phyloP scores from a whole-genome alignment of 2,329 filamentous ascomycete species.

The Didymella sp. region DNA sequence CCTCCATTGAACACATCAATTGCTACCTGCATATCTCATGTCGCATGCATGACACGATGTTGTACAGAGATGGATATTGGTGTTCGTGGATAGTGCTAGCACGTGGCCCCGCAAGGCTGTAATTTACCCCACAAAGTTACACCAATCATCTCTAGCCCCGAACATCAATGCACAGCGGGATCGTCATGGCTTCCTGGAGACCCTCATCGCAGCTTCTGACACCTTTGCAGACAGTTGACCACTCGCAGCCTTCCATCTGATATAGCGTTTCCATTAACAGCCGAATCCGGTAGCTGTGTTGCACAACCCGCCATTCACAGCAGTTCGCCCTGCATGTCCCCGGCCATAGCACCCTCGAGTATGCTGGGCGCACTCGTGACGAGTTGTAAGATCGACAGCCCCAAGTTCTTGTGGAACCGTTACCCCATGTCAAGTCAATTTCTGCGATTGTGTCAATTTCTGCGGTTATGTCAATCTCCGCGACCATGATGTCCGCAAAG shows the following conservation, averaged over 20 bases:
- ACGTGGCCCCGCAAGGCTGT: conserved; percentile 14
- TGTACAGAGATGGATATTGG: conserved; percentile 4
- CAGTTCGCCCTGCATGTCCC: conserved; percentile 20
- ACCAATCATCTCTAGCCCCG: conserved; percentile 9
- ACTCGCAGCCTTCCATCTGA: conserved; percentile 11
- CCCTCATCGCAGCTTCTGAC: conserved; percentile 12
- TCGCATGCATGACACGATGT: conserved; percentile 5
- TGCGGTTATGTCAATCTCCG: conserved; percentile 6
- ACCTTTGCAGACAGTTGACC: conserved; percentile 11
- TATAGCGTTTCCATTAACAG: conserved; percentile 3
- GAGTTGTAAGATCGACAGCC: conserved; percentile 38
- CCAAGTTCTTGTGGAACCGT: conserved; percentile 19
- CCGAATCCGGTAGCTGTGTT: conserved; percentile 22
- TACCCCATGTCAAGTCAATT: conserved; percentile 17
- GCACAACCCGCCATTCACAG: conserved; percentile 19
- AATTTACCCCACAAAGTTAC: conserved; percentile 17
- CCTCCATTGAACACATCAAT: neutral
- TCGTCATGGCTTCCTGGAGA: conserved; percentile 16
- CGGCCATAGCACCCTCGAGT: conserved; percentile 19
- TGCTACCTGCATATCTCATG: neutral
- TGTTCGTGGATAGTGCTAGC: neutral
- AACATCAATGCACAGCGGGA: conserved; percentile 19
- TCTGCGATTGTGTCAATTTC: conserved; percentile 15
- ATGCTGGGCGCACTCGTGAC: conserved; percentile 41
- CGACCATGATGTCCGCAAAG: conserved; percentile 18